Evolutionary conservation across 371 early-diverging fungal species (phyloP).

Genomic region (Lichtheimia corymbifera): DNA sequence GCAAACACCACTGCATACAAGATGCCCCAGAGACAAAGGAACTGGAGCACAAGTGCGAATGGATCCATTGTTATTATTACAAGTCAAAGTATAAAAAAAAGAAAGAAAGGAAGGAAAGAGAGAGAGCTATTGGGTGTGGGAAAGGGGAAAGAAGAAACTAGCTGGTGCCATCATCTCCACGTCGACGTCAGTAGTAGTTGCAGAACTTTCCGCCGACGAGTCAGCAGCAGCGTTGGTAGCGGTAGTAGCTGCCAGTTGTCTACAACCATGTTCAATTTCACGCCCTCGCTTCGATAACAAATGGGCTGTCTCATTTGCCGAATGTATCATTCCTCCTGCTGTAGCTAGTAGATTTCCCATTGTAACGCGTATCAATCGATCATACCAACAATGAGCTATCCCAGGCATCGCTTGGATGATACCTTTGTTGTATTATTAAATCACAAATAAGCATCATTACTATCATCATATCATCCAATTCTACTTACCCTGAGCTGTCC

Average conservation of each 20-base stretch:
- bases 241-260: neutral
- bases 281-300: conserved; percentile 4
- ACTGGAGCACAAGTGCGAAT: conserved; percentile 34
- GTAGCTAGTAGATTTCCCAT: conserved; percentile 51
- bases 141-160: neutral
- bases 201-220: neutral
- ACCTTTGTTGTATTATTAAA: conserved; percentile 21
- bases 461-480: neutral
- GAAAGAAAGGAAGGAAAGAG: conserved; percentile 7
- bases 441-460: neutral
- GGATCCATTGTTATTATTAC: conserved; percentile 27
- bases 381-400: conserved; percentile 59
- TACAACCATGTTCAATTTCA: conserved; percentile 6
- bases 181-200: neutral
- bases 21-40: conserved; percentile 36
- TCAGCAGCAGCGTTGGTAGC: neutral
- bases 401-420: conserved; percentile 58
- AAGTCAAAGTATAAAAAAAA: conserved; percentile 13
- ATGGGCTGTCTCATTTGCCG: conserved; percentile 44
- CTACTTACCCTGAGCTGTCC: conserved; percentile 26
- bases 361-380: conserved; percentile 54
- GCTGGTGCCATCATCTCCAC: neutral
- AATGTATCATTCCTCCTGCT: conserved; percentile 53
- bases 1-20: conserved; percentile 36
- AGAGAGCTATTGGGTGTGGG: neutral